phyloP scores from a whole-genome alignment of 495 filamentous ascomycete genomes.

The Polyplosphaeria fusca region DNA sequence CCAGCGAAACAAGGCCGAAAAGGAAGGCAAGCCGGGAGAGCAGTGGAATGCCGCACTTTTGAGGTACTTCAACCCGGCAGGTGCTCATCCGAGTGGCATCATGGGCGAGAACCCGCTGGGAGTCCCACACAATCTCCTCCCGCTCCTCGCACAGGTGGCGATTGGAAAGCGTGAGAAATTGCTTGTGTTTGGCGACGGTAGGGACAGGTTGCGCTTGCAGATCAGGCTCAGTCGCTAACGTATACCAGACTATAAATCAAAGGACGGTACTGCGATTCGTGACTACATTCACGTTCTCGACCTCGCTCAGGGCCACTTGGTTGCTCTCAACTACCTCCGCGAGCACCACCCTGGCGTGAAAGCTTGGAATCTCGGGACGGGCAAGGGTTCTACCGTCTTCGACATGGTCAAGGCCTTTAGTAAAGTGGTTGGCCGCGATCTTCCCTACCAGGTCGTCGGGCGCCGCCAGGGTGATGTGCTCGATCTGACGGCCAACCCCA shows the following conservation, averaged over 20 bases:
- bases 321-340: slow-evolving; percentile 88
- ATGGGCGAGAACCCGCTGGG: slow-evolving; percentile 99
- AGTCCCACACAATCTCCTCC: slow-evolving; percentile 92
- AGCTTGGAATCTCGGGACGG: slow-evolving; percentile 97
- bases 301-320: slow-evolving; percentile 82
- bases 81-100: slow-evolving; percentile 89
- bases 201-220: slow-evolving; percentile 1
- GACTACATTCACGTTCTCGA: slow-evolving; percentile 85
- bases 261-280: slow-evolving; percentile 70
- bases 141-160: slow-evolving; percentile 90
- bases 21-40: slow-evolving; percentile 69
- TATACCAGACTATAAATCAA: slow-evolving; percentile 75
- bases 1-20: slow-evolving; percentile 77
- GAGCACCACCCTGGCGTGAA: slow-evolving; percentile 85
- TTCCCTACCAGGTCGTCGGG: slow-evolving; percentile 82
- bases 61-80: slow-evolving; percentile 96
- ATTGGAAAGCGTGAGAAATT: slow-evolving; percentile 93
- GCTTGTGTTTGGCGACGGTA: slow-evolving; percentile 90
- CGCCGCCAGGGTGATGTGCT: slow-evolving; percentile 87
- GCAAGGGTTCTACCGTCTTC: slow-evolving; percentile 89
- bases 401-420: slow-evolving; percentile 97
- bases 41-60: slow-evolving; percentile 92
- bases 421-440: slow-evolving; percentile 73
- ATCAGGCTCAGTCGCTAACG: slow-evolving; percentile 10
- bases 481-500: slow-evolving; percentile 89